phyloP scores from a whole-genome alignment of 768 basidiomycete species.

The Tricholoma saponaceum region DNA sequence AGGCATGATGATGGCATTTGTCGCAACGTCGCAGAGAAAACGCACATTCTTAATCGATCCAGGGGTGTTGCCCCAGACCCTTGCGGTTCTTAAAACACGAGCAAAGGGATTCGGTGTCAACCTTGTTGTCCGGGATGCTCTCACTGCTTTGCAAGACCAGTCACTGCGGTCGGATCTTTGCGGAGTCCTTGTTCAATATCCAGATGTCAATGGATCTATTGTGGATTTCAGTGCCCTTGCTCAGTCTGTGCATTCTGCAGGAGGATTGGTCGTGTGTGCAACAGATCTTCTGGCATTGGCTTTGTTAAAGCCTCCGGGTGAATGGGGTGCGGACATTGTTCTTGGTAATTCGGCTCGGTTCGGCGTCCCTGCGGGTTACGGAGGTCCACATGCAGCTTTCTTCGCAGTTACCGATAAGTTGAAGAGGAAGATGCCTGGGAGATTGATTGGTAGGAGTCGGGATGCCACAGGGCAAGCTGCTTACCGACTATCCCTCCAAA shows the following conservation, averaged over 20 bases:
- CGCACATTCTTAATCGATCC: conserved; percentile 81
- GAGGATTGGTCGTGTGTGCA: conserved; percentile 83
- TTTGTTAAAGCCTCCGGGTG: conserved; percentile 91
- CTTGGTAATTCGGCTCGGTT: conserved; percentile 95
- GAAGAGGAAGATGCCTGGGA: conserved; percentile 98
- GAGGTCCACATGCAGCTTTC: conserved; percentile 96
- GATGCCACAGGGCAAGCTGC: conserved; percentile 83
- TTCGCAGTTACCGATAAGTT: conserved; percentile 90
- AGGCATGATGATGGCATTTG: conserved; percentile 94
- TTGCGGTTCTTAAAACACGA: conserved; percentile 85
- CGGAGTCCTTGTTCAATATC: conserved; percentile 92
- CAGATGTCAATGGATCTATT: conserved; percentile 83
- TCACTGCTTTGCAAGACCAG: conserved; percentile 46
- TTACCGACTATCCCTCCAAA: conserved; percentile 92
- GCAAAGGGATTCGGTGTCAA: conserved; percentile 93
- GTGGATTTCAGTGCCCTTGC: conserved; percentile 69
- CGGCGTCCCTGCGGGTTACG: conserved; percentile 96
- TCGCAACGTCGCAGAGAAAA: conserved; percentile 64
- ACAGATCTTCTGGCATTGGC: conserved; percentile 93
- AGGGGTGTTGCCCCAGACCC: conserved; percentile 83
- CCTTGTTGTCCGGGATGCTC: conserved; percentile 63
- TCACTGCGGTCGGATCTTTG: conserved; percentile 61
- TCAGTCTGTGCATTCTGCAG: conserved; percentile 61
- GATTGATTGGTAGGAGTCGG: conserved; percentile 86
- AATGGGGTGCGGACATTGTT: conserved; percentile 98